A percentile compares a stretch with the other conserved stretches of the same genome.
Evolutionary conservation across 192 early-diverging fungal species (phyloP).

Genomic region (Linnemannia elongata): DNA sequence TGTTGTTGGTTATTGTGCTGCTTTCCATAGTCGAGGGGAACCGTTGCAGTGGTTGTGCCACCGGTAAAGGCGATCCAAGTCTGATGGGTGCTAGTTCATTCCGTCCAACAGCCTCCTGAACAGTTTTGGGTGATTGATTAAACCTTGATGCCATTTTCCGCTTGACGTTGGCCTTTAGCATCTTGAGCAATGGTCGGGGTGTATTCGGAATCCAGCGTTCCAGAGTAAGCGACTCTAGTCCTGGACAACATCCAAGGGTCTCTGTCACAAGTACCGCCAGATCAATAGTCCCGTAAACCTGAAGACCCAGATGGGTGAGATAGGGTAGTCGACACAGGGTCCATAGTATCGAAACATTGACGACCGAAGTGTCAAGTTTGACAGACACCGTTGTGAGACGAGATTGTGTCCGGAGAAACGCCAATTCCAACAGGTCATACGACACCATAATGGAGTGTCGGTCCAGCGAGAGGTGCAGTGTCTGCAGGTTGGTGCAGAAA

Average conservation of each 20-base stretch:
- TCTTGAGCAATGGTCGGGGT: not conserved
- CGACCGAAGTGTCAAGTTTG: not conserved
- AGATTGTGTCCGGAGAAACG: not conserved
- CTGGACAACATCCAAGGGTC: not conserved
- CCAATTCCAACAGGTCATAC: not conserved
- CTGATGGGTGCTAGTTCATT: not conserved
- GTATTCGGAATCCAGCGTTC: not conserved
- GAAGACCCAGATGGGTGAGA: not conserved
- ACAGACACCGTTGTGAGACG: not conserved
- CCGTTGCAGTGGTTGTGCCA: not conserved
- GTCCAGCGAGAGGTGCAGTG: not conserved
- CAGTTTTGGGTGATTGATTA: not conserved
- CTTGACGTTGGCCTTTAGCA: not conserved
- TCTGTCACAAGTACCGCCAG: not conserved
- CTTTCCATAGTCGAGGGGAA: not conserved
- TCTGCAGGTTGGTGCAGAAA: not conserved
- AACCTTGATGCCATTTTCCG: not conserved
- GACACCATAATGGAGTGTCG: not conserved
- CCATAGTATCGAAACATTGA: not conserved
- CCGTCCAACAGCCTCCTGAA: not conserved
- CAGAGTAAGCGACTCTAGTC: not conserved
- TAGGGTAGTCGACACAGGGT: not conserved
- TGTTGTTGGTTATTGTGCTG: not conserved
- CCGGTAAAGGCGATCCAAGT: not conserved
- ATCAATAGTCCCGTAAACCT: not conserved